Conservation (phyloP, 1,284 basidiomycete species). For the Leccinum cinnamomeum region DNA sequence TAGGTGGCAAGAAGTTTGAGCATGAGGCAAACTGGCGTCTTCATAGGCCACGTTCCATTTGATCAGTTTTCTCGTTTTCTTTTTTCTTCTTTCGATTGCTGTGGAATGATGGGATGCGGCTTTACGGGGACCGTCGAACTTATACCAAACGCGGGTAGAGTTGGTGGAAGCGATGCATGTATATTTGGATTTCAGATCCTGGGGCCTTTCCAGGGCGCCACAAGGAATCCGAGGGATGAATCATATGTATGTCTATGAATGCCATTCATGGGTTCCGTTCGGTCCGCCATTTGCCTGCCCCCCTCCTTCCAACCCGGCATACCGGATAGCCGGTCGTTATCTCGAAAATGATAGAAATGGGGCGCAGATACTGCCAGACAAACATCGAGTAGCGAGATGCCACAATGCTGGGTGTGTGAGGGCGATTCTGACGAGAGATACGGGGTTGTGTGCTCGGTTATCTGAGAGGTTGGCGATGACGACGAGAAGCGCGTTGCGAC, state of each 20-base stretch:
- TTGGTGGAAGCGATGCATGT: not conserved
- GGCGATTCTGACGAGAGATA: not conserved
- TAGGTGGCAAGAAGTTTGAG: not conserved
- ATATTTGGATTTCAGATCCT: not conserved
- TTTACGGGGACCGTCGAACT: not conserved
- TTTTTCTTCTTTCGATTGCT: not conserved
- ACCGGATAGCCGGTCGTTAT: slow-evolving; percentile 1
- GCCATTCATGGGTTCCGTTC: not conserved
- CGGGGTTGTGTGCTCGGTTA: not conserved
- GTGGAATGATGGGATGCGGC: not conserved
- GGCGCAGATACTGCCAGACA: not conserved
- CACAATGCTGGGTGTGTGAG: not conserved
- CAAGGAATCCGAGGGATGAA: not conserved
- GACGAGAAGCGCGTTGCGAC: not conserved
- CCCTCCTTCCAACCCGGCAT: not conserved
- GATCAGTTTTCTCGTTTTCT: not conserved
- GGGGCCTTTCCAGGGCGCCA: not conserved
- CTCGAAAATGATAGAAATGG: slow-evolving; percentile 1
- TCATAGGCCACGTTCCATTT: not conserved
- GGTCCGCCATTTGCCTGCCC: not conserved
- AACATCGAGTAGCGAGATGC: not conserved
- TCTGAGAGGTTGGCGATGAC: not conserved
- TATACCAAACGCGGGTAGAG: not conserved
- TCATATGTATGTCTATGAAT: not conserved
- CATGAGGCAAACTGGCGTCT: not conserved